phyloP scores from a whole-genome alignment of 768 basidiomycete species.

The Pleurotus tuoliensis region DNA sequence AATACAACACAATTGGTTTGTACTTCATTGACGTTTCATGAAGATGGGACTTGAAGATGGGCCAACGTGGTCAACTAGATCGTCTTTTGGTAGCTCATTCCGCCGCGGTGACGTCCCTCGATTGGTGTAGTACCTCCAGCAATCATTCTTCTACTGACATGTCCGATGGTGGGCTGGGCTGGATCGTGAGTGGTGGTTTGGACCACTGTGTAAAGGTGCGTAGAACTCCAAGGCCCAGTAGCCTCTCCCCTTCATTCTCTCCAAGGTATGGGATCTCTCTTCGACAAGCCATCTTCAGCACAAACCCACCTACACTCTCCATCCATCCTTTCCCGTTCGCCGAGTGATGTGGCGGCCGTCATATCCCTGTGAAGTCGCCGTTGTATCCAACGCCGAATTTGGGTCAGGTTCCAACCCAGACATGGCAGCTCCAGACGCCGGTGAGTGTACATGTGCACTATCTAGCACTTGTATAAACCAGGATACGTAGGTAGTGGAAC shows the following conservation, averaged over 20 bases:
- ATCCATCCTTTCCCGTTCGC: constrained; percentile 72
- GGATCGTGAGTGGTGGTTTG: constrained; percentile 77
- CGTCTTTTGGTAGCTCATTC: constrained; percentile 71
- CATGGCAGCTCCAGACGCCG: constrained; percentile 1
- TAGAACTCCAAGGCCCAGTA: constrained; percentile 2
- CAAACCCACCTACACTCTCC: constrained; percentile 66
- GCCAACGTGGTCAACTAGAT: constrained; percentile 69
- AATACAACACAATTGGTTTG: constrained; percentile 2
- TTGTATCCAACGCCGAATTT: constrained; percentile 63
- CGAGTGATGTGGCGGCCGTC: constrained; percentile 74
- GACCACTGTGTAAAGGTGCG: constrained; percentile 75
- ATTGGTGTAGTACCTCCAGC: constrained; percentile 53
- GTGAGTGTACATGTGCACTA: neutral
- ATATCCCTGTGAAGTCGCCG: constrained; percentile 70
- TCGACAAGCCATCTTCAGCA: constrained; percentile 48
- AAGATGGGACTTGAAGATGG: constrained; percentile 80
- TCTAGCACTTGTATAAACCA: neutral
- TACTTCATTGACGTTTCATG: constrained; percentile 2
- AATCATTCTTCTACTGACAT: constrained; percentile 18
- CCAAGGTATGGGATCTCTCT: constrained; percentile 70
- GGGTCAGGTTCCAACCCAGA: constrained; percentile 28
- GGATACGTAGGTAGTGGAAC: neutral
- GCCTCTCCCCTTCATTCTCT: neutral
- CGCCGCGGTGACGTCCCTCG: constrained; percentile 66
- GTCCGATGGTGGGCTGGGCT: constrained; percentile 45